Base-by-base conservation (phyloP, 2,329 filamentous ascomycete species). In the Fusarium austroafricanum region DNA sequence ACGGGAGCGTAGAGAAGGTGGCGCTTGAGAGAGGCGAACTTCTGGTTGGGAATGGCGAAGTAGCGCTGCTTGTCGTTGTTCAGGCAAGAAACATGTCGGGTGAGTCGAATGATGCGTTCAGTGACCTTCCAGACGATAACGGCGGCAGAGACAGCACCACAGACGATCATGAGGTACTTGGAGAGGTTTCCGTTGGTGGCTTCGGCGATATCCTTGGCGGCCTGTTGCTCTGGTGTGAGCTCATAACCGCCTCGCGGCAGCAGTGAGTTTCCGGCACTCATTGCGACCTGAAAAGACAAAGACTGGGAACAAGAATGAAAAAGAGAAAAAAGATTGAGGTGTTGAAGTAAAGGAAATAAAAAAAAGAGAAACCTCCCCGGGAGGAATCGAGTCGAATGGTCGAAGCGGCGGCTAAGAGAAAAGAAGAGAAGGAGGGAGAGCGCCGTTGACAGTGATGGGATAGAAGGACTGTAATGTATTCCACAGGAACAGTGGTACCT, bases 51-150 rank as follows among this genome's bases (percentile, higher is more conserved):
- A 23, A 83, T 81, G 44, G 89, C 86, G 76, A 94, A 97, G 81
- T 93, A 97, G 63, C 87, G 84, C 78, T 97, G 94, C 2, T 85
- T 90, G 68, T 92, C 90, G 80, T 93, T 93, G 80, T 87, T 90
- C 69, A 97, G 85, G 74, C 90, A 93, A 40, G 91, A 86, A 43
- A 97, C 83, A 26, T 87, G 90, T 67, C 94, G 88, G 37, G 94
- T 82, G 75, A 96, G 90, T 70, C 86, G 87, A 59, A 87, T 82
- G 57, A 91, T 79, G 55, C 86, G 83, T 50, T 88, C 84, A 55
- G 83, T 79, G 66, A 90, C 77, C 64, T 90, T 88, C 87, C 92
- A 95, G 66, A 89, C 71, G 67, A 92, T 83, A 71, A 94, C 83
- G 49, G 85, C 83, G 35, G 78, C 84, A 14, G 90, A 85, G 51